Base-by-base conservation (phyloP, 129 eudicot species). In the Flaveria ramosissima region DNA sequence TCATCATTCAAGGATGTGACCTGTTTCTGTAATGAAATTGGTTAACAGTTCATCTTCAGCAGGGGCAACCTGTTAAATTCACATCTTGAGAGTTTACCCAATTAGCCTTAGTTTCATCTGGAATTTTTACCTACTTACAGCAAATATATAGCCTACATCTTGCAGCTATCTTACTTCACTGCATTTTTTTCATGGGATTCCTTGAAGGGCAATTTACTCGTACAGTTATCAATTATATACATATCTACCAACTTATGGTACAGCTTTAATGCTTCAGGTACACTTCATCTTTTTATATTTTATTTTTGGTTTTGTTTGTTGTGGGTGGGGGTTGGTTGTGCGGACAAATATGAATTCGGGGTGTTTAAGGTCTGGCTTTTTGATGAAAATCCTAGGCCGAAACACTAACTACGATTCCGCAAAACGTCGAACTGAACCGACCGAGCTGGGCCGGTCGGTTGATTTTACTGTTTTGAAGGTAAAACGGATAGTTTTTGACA, bases 211-310 rank as follows among this genome's bases (percentile, higher is more conserved):
- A 45, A 48, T 63, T 47, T 71, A 19, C 76, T 12, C 72, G 5
- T 21, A 30, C 45, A 39, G 68, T 39, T 57, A 79, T 42, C 7
- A 0, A 52, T 36, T 65, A 17, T 50, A 30, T 57, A 43, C 75
- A 27, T 57, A 64, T 74, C 62, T 52, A 80, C 68, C 69, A n/a
- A 73, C 75, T 73, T 43, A 21, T 13, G 2, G 70, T 65, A 80
- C 74, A 59, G 11, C 63, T 57, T 60, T 21, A 78, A 30, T 62
- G 71, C 47, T 59, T 69, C 21, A 32, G 71, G 76, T 73, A 80
- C 74, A 72, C 27, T 51, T 16, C 23, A 3, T 59, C 11, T 3
- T 62, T 36, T 45, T 9, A 0, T 23, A 0, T 23, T 23, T 1
- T 23, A 0, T 23, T 8, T 42, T 6, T 9, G 11, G 11, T 23